Evolutionary conservation across 2,329 filamentous ascomycete species (phyloP).

Genomic region (Nothophaeocryptopus gaeumannii): DNA sequence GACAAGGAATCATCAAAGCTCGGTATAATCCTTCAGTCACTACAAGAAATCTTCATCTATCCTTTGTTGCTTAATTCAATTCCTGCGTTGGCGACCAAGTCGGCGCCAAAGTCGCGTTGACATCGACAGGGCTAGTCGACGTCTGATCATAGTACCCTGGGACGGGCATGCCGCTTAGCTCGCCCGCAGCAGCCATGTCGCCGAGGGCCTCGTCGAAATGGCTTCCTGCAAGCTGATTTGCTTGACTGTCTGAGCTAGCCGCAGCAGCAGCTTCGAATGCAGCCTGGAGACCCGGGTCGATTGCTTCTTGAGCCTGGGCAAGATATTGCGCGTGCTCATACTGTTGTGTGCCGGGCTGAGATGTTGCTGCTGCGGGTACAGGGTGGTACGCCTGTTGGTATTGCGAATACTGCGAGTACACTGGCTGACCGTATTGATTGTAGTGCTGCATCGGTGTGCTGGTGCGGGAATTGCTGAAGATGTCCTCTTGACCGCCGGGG

Average conservation of each 20-base stretch:
- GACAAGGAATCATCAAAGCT: constrained; percentile 1
- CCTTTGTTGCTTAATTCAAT: constrained; percentile 3
- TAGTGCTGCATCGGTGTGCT: constrained; percentile 33
- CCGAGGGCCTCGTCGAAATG: constrained; percentile 33
- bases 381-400: constrained; percentile 22
- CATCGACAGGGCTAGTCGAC: constrained; percentile 23
- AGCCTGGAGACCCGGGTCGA: constrained; percentile 31
- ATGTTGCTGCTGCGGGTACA: constrained; percentile 16
- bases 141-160: constrained; percentile 28
- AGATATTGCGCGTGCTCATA: constrained; percentile 35
- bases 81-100: constrained; percentile 25
- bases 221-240: constrained; percentile 10
- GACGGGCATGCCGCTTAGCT: constrained; percentile 23
- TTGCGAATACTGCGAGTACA: constrained; percentile 28
- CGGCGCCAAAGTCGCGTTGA: constrained; percentile 27
- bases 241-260: constrained; percentile 1
- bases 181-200: constrained; percentile 21
- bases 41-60: neutral
- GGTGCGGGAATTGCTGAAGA: constrained; percentile 30
- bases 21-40: neutral
- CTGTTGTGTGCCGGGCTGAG: constrained; percentile 23
- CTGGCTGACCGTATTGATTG: constrained; percentile 25
- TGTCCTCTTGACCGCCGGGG: constrained; percentile 31
- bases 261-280: constrained; percentile 21
- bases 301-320: constrained; percentile 31